Percentiles rank a stretch among this genome's conserved stretches.
Evolutionary conservation across 164 flowering plant species (phyloP).

Genomic region (grape (Vitis vinifera)): DNA sequence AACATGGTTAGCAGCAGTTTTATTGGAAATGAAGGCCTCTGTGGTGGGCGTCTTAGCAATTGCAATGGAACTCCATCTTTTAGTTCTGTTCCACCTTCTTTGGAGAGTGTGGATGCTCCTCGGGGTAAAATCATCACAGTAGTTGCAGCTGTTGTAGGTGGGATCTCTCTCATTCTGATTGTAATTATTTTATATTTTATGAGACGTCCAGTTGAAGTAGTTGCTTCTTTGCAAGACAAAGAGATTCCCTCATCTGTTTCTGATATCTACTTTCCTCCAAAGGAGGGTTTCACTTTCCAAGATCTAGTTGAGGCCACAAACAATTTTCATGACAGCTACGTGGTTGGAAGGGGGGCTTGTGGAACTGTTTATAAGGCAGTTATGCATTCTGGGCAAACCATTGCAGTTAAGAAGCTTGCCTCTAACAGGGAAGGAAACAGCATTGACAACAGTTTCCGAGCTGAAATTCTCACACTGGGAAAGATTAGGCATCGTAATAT

Average conservation of each 20-base stretch:
- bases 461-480: constrained; percentile 88
- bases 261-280: constrained; percentile 79
- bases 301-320: constrained; percentile 82
- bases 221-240: constrained; percentile 42
- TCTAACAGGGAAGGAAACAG: constrained; percentile 83
- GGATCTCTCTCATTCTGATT: constrained; percentile 78
- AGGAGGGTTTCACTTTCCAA: constrained; percentile 83
- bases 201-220: constrained; percentile 53
- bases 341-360: constrained; percentile 91
- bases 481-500: constrained; percentile 92
- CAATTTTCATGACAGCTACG: constrained; percentile 67
- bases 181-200: constrained; percentile 52
- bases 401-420: constrained; percentile 82
- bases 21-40: constrained; percentile 76
- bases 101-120: constrained; percentile 22
- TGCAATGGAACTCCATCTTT: constrained; percentile 43
- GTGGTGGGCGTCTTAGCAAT: constrained; percentile 67
- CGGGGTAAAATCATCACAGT: constrained; percentile 63
- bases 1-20: constrained; percentile 65
- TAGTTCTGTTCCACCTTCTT: constrained; percentile 25
- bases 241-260: constrained; percentile 41
- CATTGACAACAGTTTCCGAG: constrained; percentile 79
- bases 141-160: constrained; percentile 64
- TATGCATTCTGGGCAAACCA: constrained; percentile 54
- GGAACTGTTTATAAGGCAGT: constrained; percentile 94